phyloP scores from a whole-genome alignment of 805 yeast species.

The Ogataea corticis region DNA sequence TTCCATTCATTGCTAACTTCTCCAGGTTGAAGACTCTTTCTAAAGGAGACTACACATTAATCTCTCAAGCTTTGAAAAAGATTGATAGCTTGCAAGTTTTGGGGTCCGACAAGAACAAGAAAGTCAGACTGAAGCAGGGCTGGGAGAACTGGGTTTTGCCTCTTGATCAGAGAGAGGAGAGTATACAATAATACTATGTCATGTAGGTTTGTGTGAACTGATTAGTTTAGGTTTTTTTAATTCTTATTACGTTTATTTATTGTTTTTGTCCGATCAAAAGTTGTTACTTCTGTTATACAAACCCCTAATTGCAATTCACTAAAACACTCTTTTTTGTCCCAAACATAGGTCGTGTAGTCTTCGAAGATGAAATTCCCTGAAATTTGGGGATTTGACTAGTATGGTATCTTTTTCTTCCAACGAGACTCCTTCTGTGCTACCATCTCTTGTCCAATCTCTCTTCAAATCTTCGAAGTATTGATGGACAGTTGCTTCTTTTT shows the following conservation, averaged over 20 bases:
- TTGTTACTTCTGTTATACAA: no score
- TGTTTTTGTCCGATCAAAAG: not conserved
- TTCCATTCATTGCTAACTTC: constrained; percentile 60
- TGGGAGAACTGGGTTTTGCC: constrained; percentile 74
- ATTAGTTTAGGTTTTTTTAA: not conserved
- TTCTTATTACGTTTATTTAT: not conserved
- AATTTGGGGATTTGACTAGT: constrained; percentile 22
- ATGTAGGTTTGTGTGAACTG: not conserved
- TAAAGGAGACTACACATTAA: constrained; percentile 47
- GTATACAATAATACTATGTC: constrained; percentile 4
- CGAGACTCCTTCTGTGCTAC: not conserved
- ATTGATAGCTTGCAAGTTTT: constrained; percentile 33
- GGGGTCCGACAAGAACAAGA: constrained; percentile 35
- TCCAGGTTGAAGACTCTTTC: constrained; percentile 64
- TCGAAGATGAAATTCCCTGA: constrained; percentile 23
- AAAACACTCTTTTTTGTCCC: constrained; percentile 25
- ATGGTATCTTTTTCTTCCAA: constrained; percentile 11
- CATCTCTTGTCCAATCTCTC: constrained; percentile 7
- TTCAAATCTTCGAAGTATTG: constrained; percentile 11
- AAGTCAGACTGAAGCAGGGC: constrained; percentile 57
- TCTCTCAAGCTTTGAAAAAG: constrained; percentile 34
- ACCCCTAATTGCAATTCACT: not conserved
- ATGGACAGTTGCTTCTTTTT: constrained; percentile 8
- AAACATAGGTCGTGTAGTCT: constrained; percentile 24
- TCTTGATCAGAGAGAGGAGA: constrained; percentile 37